These are phyloP conservation scores for Eucalyptus urophylla DNA, from an alignment of 345 rosid genomes.

Conservation along the genomic window DNA sequence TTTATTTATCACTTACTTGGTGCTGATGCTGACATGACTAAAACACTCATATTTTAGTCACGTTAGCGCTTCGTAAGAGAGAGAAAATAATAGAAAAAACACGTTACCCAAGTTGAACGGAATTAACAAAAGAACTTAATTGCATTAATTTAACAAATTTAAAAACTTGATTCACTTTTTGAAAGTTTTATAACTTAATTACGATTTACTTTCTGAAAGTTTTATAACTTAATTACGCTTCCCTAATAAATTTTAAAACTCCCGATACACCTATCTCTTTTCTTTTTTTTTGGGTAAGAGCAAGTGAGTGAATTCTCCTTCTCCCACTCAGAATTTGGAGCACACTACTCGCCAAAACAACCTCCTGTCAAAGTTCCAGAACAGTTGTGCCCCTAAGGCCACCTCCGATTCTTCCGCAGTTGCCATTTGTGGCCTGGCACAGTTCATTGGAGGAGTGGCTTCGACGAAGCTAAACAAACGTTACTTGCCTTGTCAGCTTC, in stretches of 20 bases:
- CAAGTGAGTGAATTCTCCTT: not conserved
- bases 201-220: too few relatives aligned
- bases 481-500: not conserved
- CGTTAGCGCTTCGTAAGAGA: not conserved
- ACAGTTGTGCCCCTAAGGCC: not conserved
- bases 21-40: too few relatives aligned
- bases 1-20: too few relatives aligned
- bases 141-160: too few relatives aligned
- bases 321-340: not conserved
- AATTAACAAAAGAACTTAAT: too few relatives aligned
- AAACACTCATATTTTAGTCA: not conserved
- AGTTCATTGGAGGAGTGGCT: not conserved
- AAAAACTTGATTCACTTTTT: too few relatives aligned
- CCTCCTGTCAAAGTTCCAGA: not conserved
- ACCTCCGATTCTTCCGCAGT: not conserved
- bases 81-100: not conserved
- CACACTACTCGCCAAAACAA: not conserved
- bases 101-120: not conserved
- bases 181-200: too few relatives aligned
- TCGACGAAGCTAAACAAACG: not conserved
- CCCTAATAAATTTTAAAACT: too few relatives aligned
- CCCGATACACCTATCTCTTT: rapidly evolving
- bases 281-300: not conserved
- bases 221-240: too few relatives aligned
- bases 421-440: not conserved